Percentiles rank a stretch among this genome's conserved stretches.
These are phyloP conservation scores for Russula foetens DNA, from an alignment of 768 basidiomycete species.

Conservation along the genomic window DNA sequence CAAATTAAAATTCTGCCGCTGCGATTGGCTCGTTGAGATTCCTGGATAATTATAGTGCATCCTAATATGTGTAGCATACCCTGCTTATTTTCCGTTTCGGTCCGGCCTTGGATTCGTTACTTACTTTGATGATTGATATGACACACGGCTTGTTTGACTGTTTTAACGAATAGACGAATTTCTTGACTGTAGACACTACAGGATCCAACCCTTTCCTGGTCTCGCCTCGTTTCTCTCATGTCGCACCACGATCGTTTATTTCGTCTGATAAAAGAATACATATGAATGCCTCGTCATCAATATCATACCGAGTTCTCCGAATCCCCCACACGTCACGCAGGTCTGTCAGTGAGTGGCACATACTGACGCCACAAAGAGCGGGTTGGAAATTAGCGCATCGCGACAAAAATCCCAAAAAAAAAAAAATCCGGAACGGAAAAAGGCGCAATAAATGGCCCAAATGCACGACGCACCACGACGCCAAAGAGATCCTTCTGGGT, in stretches of 20 bases:
- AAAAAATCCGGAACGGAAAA: background rate
- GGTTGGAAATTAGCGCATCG: background rate
- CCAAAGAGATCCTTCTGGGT: conserved; percentile 62
- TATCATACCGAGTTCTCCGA: background rate
- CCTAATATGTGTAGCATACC: conserved; percentile 8
- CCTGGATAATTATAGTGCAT: background rate
- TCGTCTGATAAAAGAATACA: background rate
- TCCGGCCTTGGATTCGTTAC: background rate
- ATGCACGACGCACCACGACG: conserved; percentile 75
- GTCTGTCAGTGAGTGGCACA: conserved; percentile 56
- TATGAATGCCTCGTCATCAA: background rate
- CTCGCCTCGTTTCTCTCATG: background rate
- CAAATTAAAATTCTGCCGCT: background rate
- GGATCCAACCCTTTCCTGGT: background rate
- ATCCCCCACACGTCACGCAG: background rate
- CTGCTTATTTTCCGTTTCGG: background rate
- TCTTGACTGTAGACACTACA: too few species aligned
- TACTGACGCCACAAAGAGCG: conserved; percentile 36
- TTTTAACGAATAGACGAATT: background rate
- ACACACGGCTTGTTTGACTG: background rate
- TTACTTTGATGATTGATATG: background rate
- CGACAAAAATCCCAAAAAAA: too few species aligned
- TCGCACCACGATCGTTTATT: background rate
- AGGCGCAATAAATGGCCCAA: too few species aligned
- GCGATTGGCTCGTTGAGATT: background rate